Evolutionary conservation across 2,329 filamentous ascomycete genomes (phyloP), one percentile per base, ranked within the genome.

Genomic region (Magnaporthales sp.): DNA sequence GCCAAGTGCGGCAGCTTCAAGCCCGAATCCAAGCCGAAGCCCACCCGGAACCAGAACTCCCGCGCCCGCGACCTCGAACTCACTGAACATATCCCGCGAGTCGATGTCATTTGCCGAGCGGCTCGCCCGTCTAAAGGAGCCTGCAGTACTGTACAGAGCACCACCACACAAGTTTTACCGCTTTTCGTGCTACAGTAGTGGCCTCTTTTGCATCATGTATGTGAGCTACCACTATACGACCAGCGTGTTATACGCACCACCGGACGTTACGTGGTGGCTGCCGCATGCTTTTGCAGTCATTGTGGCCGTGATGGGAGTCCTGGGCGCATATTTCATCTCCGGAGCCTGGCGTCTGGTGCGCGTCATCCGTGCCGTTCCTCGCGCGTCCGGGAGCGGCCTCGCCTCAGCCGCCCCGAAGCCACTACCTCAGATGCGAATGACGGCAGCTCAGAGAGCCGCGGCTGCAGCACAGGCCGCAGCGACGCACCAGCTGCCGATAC

Each of bases 91-190:
- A 27, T 15, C 26, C 24, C 56, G 56, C 56, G 56, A 80, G 81
- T 26, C 66, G 27, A 67, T 69, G 67, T 69, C 77, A 66, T 87
- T 83, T 76, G 80, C 82, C 71, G 82, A 82, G 68, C 82, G 81
- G 68, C 81, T 91, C 51, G 83, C 85, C 15, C 78, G 79, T 67
- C 84, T 85, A 69, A 73, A 80, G n/a, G 77, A 80, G 1, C 81
- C 84, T 5, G 86, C 89, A 8, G 76, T 84, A 3, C 80, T 92
- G 60, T 92, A 90, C 78, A 81, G 88, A 71, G 83, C 84, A 1
- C 86, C 86, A 15, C 86, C 87, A 1, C 88, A 91, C 72, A 83
- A 84, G 67, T 81, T 82, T 76, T 89, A 88, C 75, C 82, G 89
- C 69, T 73, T 85, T 70, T 84, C 85, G 62, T 86, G 85, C 73